Evolutionary conservation across 768 basidiomycete genomes (phyloP).

Genomic region (Xerocomellus intermedius): DNA sequence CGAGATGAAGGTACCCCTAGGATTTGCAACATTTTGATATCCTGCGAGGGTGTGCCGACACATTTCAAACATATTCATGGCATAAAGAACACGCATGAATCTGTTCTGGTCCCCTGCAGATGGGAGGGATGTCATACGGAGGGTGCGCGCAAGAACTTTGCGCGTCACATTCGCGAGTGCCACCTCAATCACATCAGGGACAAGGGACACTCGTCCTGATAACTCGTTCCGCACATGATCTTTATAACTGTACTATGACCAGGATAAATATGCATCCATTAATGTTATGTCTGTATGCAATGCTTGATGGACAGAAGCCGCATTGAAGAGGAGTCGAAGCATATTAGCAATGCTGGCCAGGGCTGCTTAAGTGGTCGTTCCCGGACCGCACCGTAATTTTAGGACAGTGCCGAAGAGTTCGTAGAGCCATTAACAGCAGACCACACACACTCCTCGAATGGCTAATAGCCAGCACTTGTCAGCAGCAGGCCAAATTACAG

Average conservation of each 20-base stretch:
- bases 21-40: not conserved
- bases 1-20: not conserved
- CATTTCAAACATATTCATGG: not conserved
- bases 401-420: too few relatives aligned
- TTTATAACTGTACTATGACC: not conserved
- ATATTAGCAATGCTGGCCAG: not conserved
- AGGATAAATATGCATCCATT: too few relatives aligned
- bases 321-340: not conserved
- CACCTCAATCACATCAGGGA: constrained; percentile 1
- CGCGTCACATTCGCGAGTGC: not conserved
- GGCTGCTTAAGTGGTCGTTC: not conserved
- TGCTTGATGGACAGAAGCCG: not conserved
- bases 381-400: too few relatives aligned
- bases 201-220: not conserved
- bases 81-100: not conserved
- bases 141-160: not conserved
- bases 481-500: not conserved
- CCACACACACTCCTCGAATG: not conserved
- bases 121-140: not conserved
- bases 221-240: not conserved
- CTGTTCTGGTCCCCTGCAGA: not conserved
- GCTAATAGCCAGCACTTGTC: not conserved
- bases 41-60: not conserved
- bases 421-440: not conserved
- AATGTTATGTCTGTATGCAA: not conserved